Percentiles rank a stretch among this genome's conserved stretches.
phyloP scores from a whole-genome alignment of 164 flowering plant genomes.

The Cinnamomum micranthum region DNA sequence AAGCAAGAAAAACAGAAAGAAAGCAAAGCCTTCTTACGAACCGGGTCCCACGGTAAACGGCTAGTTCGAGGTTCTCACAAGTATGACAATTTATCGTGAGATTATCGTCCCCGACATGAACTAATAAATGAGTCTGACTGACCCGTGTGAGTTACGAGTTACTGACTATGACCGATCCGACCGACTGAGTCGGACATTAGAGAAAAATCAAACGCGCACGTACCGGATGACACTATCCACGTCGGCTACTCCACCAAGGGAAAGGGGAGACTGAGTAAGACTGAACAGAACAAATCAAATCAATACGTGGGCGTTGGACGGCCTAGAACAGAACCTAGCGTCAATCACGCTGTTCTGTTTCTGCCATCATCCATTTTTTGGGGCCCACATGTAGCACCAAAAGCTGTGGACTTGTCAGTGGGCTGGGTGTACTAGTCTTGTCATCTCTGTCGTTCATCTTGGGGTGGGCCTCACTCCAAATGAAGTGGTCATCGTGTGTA shows the following conservation, averaged over 20 bases:
- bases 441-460: no score
- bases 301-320: background rate
- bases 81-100: background rate
- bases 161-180: background rate
- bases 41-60: constrained; percentile 2
- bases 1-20: background rate
- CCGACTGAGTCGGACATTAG: background rate
- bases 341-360: no score
- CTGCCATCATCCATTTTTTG: no score
- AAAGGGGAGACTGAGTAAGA: no score
- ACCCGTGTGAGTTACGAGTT: background rate
- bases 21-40: background rate
- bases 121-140: background rate
- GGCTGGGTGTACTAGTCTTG: no score
- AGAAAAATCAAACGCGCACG: no score
- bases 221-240: background rate
- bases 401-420: no score
- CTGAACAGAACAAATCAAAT: no score
- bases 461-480: no score
- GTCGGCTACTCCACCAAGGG: background rate
- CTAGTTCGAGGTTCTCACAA: background rate
- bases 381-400: no score
- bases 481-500: no score
- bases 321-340: no score
- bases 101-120: background rate